Evolutionary conservation across 2,329 filamentous ascomycete species (phyloP).

Genomic region (Stagonosporopsis chrysanthemi): DNA sequence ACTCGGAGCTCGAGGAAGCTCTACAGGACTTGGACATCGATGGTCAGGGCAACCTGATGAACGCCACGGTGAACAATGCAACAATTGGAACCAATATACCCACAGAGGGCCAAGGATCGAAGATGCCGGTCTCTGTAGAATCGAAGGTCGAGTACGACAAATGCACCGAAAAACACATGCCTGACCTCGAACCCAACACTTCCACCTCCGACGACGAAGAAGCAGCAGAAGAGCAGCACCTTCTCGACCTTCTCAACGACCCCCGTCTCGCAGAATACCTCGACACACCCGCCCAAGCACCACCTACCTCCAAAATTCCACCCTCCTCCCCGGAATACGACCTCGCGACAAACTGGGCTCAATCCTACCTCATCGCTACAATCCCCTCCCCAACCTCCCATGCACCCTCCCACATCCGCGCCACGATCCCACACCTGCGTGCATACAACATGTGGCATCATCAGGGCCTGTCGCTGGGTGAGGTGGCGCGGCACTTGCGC

Average conservation of each 20-base stretch:
- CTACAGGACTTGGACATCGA: slow-evolving; percentile 26
- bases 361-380: slow-evolving; percentile 35
- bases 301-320: neutral
- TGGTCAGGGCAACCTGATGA: slow-evolving; percentile 1
- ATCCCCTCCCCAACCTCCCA: slow-evolving; percentile 35
- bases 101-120: neutral
- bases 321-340: slow-evolving; percentile 22
- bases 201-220: neutral
- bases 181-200: neutral
- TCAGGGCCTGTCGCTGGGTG: slow-evolving; percentile 33
- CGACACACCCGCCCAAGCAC: neutral
- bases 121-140: neutral
- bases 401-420: slow-evolving; percentile 35
- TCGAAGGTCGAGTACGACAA: neutral
- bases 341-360: slow-evolving; percentile 41
- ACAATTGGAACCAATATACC: neutral
- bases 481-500: slow-evolving; percentile 34
- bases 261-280: neutral
- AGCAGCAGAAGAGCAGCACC: neutral
- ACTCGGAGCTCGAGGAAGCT: slow-evolving; percentile 38
- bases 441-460: slow-evolving; percentile 47
- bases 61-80: neutral
- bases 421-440: slow-evolving; percentile 42
- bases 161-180: neutral
- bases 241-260: slow-evolving; percentile 2